Conservation (phyloP, 2,329 filamentous ascomycete genomes). For the Periconia sp. region DNA sequence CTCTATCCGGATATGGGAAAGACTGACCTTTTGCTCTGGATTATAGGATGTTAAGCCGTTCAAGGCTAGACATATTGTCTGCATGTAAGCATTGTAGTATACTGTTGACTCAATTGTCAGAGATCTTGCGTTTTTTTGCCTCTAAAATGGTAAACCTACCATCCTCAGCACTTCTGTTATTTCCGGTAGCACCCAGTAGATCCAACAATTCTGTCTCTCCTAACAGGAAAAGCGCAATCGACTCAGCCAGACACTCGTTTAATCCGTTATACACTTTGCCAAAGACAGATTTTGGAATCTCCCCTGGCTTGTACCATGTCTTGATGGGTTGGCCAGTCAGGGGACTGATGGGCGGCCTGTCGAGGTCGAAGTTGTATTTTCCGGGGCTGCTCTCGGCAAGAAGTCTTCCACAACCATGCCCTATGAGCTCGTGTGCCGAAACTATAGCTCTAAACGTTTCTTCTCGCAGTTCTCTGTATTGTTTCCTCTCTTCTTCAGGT, state of each 20-base stretch:
- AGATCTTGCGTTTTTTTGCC: not conserved
- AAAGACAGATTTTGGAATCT: conserved; percentile 13
- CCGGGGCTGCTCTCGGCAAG: conserved; percentile 5
- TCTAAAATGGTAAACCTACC: conserved; percentile 8
- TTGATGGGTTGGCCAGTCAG: conserved; percentile 7
- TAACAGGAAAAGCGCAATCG: conserved; percentile 7
- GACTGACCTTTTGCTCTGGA: too few species aligned
- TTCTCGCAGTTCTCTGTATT: conserved; percentile 8
- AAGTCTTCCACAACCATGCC: conserved; percentile 16
- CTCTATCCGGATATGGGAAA: not conserved
- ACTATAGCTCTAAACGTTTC: too few species aligned
- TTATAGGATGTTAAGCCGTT: conserved; percentile 8
- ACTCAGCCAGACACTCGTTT: conserved; percentile 13
- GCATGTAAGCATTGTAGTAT: conserved; percentile 10
- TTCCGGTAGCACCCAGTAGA: conserved; percentile 13
- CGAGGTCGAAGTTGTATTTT: conserved; percentile 12
- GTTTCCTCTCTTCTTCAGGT: conserved; percentile 8
- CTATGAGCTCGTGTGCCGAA: conserved; percentile 16
- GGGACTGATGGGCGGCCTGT: conserved; percentile 10
- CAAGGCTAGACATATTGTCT: too few species aligned
- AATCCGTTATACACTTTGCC: conserved; percentile 9
- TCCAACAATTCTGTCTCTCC: conserved; percentile 7
- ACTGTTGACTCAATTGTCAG: not conserved
- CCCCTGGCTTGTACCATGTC: conserved; percentile 10
- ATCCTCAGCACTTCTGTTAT: conserved; percentile 6